Percentiles rank a stretch among this genome's conserved stretches.
phyloP scores from a whole-genome alignment of 768 basidiomycete species.

The Tricholoma saponaceum region DNA sequence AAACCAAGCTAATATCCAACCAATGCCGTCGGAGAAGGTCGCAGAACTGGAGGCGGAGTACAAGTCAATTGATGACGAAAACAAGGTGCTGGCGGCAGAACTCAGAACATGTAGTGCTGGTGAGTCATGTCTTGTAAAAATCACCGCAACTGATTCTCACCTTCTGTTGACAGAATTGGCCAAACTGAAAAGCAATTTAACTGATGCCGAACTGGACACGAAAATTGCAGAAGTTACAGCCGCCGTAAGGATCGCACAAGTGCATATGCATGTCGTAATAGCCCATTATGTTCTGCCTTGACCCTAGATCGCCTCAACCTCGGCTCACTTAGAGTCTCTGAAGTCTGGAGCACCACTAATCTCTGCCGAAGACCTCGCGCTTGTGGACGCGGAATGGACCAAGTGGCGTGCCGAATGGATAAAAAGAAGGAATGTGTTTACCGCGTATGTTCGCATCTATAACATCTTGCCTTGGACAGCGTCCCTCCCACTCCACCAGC shows the following conservation, averaged over 20 bases:
- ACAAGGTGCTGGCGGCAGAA: slow-evolving; percentile 47
- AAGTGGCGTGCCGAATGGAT: slow-evolving; percentile 84
- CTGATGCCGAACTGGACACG: slow-evolving; percentile 58
- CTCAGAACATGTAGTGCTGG: slow-evolving; percentile 48
- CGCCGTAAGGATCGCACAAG: slow-evolving; percentile 38
- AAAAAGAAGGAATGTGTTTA: slow-evolving; percentile 70
- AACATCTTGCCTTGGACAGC: background rate
- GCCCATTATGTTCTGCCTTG: slow-evolving; percentile 3
- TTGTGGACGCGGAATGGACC: slow-evolving; percentile 69
- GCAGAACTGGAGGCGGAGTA: slow-evolving; percentile 57
- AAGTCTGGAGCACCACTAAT: slow-evolving; percentile 64
- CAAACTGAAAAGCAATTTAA: slow-evolving; percentile 61
- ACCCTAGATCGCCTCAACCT: slow-evolving; percentile 45
- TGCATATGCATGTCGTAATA: background rate
- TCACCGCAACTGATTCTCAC: slow-evolving; percentile 13
- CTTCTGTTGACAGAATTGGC: slow-evolving; percentile 49
- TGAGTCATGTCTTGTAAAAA: slow-evolving; percentile 14
- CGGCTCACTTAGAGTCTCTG: slow-evolving; percentile 55
- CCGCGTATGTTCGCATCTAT: slow-evolving; percentile 44
- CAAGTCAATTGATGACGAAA: slow-evolving; percentile 53
- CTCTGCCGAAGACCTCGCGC: slow-evolving; percentile 64
- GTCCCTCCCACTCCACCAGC: background rate
- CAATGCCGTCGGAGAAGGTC: slow-evolving; percentile 59
- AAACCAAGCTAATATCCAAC: slow-evolving; percentile 70
- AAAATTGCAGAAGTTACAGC: slow-evolving; percentile 48